Evolutionary conservation across 164 flowering plant species (phyloP).

Genomic region (Vitis labrusca): DNA sequence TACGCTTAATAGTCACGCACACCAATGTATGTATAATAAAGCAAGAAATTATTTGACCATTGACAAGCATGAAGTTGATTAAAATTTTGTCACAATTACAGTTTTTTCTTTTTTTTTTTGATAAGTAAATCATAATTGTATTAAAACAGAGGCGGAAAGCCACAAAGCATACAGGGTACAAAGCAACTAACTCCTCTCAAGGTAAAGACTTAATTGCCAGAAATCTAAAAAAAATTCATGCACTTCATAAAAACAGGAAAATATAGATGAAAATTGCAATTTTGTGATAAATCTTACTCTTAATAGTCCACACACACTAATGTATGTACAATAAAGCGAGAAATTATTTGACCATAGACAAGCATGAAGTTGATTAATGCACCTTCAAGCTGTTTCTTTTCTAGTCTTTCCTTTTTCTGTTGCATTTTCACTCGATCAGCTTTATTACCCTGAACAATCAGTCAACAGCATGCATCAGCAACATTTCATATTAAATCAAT

Average conservation of each 20-base stretch:
- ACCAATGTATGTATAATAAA: background rate
- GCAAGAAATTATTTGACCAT: background rate
- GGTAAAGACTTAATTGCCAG: too few relatives aligned
- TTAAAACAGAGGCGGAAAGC: too few relatives aligned
- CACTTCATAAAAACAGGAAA: too few relatives aligned
- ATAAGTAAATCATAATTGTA: too few relatives aligned
- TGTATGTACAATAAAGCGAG: background rate
- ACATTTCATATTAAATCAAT: background rate
- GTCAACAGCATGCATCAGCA: slow-evolving; percentile 2
- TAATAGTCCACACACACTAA: too few relatives aligned
- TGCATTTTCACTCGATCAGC: slow-evolving; percentile 52
- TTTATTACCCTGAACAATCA: slow-evolving; percentile 47
- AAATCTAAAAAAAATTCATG: too few relatives aligned
- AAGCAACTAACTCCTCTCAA: too few relatives aligned
- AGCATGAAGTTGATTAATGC: background rate
- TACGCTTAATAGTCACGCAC: too few relatives aligned
- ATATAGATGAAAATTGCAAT: too few relatives aligned
- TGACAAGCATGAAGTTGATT: background rate
- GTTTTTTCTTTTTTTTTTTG: too few relatives aligned
- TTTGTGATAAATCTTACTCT: too few relatives aligned
- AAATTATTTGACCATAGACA: background rate
- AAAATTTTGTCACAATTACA: background rate
- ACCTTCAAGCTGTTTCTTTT: slow-evolving; percentile 76
- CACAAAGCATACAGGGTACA: too few relatives aligned
- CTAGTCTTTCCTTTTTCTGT: slow-evolving; percentile 58